Evolutionary conservation across 75 land plant species (phyloP).

Genomic region (Larix kaempferi): DNA sequence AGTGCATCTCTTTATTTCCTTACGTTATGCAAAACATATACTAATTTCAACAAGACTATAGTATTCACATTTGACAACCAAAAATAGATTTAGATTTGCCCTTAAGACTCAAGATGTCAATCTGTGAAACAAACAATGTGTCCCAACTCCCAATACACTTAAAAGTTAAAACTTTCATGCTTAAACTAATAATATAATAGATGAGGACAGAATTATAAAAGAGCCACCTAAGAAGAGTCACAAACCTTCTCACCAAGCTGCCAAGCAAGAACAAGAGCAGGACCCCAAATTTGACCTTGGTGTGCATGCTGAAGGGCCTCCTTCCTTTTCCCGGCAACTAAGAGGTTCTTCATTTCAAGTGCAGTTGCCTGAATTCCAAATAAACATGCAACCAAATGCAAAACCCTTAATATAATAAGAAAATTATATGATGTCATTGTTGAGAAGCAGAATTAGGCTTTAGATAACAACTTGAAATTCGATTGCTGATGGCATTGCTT

Average conservation of each 20-base stretch:
- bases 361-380: slow-evolving; percentile 59
- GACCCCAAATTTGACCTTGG: slow-evolving; percentile 96
- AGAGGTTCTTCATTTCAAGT: slow-evolving; percentile 68
- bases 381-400: not conserved
- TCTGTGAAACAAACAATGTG: slow-evolving; percentile 2
- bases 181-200: not conserved
- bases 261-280: slow-evolving; percentile 89
- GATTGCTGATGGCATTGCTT: slow-evolving; percentile 65
- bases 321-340: slow-evolving; percentile 80
- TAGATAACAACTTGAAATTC: slow-evolving; percentile 58
- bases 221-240: slow-evolving; percentile 3
- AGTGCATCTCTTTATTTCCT: not conserved
- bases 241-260: slow-evolving; percentile 88
- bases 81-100: too few relatives aligned
- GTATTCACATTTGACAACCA: not conserved
- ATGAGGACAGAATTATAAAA: not conserved
- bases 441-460: not conserved
- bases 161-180: not conserved
- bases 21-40: not conserved
- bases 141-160: not conserved
- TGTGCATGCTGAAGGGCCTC: slow-evolving; percentile 87
- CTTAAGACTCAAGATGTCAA: not conserved
- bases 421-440: not conserved
- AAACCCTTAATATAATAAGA: not conserved
- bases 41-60: not conserved